Evolutionary conservation across 2,329 filamentous ascomycete species (phyloP).

Genomic region (Trichophyton schoenleinii): DNA sequence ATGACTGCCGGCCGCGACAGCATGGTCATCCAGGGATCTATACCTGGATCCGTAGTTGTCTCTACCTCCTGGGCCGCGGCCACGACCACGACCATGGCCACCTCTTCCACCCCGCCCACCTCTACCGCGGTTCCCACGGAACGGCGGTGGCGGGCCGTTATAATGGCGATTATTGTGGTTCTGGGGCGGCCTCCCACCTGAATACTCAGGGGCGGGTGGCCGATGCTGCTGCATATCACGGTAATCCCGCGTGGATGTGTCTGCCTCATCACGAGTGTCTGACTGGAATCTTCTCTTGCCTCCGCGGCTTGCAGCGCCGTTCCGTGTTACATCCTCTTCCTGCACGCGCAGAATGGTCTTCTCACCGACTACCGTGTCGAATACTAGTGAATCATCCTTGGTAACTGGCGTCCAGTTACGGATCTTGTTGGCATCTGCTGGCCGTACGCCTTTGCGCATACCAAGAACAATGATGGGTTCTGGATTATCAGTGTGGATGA

Average conservation of each 20-base stretch:
- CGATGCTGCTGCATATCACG: conserved; percentile 17
- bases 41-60: conserved; percentile 43
- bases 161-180: conserved; percentile 27
- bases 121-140: conserved; percentile 24
- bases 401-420: conserved; percentile 69
- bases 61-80: conserved; percentile 31
- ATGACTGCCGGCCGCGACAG: conserved; percentile 17
- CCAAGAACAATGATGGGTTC: conserved; percentile 73
- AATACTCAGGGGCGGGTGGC: conserved; percentile 19
- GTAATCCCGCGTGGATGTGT: conserved; percentile 18
- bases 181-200: conserved; percentile 14
- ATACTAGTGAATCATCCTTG: conserved; percentile 56
- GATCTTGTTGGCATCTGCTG: conserved; percentile 69
- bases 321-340: conserved; percentile 39
- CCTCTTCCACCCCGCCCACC: conserved; percentile 34
- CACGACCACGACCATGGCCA: conserved; percentile 29
- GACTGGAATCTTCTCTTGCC: conserved; percentile 46
- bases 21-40: conserved; percentile 53
- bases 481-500: conserved; percentile 66
- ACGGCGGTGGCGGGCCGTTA: conserved; percentile 10
- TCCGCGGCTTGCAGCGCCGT: not conserved
- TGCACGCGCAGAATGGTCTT: conserved; percentile 75
- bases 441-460: conserved; percentile 59
- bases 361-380: conserved; percentile 76
- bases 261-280: conserved; percentile 43